Evolutionary conservation across 2,329 filamentous ascomycete genomes (phyloP), one percentile per base, ranked within the genome.

Genomic region (Phoma herbarum): DNA sequence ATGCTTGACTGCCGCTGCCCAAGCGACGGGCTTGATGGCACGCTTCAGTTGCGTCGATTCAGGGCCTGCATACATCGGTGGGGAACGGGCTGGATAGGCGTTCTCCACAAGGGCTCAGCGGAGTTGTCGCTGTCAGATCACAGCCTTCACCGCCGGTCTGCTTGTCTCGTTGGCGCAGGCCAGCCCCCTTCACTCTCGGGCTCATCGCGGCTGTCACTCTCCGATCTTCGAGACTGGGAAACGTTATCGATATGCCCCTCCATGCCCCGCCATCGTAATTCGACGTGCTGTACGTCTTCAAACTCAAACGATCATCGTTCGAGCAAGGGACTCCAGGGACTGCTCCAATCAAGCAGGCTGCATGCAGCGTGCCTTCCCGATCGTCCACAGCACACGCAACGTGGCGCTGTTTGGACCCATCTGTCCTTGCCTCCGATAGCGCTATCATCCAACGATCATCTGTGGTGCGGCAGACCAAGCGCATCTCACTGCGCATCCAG

Each of bases 221-320:
- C 48, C 48, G 48, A 57, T 57, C 37, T 43, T 48, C 35, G 29
- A 44, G 33, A 48, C 28, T 28, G 26, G 26, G 28, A 8, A 53
- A 33, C 25, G 51, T 60, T 60, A 56, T 60, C 52, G 57, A 60
- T 60, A 56, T 22, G 57, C 57, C 50, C 57, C 57, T 59, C 57
- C 39, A 54, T 46, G 50, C 50, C 58, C 52, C 52, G 39, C 52
- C 33, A 52, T 37, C 37, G 47, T 42, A 23, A 51, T 48, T 43
- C 44, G 44, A 45, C 25, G 18, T 46, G 20, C 29, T 59, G 56
- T 42, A 51, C 51, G 35, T 47, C 46, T 55, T 37, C 33, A 47
- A 59, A 45, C 51, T 46, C 45, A 47, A 59, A 52, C 42, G 37
- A 33, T 37, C 31, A 48, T 52, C 47, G 47, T 55, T 60, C 42